Evolutionary conservation across 148 eudicot genomes (phyloP).

Genomic region (Amaranthus hypochondriacus): DNA sequence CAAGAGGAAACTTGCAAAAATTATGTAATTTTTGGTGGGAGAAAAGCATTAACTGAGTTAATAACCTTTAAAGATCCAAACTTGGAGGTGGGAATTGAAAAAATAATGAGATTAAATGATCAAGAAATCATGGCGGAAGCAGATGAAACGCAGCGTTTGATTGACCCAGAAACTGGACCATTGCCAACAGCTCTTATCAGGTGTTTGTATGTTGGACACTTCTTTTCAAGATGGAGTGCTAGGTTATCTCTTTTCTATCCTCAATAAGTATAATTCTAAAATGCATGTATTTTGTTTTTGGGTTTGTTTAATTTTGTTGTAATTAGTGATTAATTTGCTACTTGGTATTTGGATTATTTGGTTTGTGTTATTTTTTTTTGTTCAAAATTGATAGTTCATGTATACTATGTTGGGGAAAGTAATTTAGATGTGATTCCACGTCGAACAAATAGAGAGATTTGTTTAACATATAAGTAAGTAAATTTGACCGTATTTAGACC

Average conservation of each 20-base stretch:
- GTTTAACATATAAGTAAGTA: too few species aligned
- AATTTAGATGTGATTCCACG: too few species aligned
- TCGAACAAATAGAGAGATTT: too few species aligned
- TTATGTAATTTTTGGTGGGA: too few species aligned
- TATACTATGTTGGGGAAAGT: too few species aligned
- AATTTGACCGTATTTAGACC: too few species aligned
- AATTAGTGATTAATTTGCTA: not conserved
- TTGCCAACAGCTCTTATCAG: constrained; percentile 42
- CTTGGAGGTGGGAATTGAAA: too few species aligned
- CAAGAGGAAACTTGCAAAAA: too few species aligned
- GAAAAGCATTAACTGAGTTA: too few species aligned
- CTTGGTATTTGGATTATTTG: not conserved
- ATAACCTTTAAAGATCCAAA: too few species aligned
- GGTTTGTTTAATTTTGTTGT: not conserved
- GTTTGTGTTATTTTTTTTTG: not conserved
- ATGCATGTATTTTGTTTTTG: not conserved
- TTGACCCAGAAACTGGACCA: constrained; percentile 19
- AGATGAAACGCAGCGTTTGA: constrained; percentile 8
- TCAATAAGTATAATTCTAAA: too few species aligned
- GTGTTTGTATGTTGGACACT: constrained; percentile 61
- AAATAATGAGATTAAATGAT: not conserved
- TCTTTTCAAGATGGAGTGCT: constrained; percentile 86
- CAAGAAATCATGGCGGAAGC: not conserved
- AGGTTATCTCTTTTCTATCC: constrained; percentile 32
- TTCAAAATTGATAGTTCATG: not conserved